Evolutionary conservation across 2,329 filamentous ascomycete genomes (phyloP), one percentile per base, ranked within the genome.

Genomic region (Calonectria leucothoes): DNA sequence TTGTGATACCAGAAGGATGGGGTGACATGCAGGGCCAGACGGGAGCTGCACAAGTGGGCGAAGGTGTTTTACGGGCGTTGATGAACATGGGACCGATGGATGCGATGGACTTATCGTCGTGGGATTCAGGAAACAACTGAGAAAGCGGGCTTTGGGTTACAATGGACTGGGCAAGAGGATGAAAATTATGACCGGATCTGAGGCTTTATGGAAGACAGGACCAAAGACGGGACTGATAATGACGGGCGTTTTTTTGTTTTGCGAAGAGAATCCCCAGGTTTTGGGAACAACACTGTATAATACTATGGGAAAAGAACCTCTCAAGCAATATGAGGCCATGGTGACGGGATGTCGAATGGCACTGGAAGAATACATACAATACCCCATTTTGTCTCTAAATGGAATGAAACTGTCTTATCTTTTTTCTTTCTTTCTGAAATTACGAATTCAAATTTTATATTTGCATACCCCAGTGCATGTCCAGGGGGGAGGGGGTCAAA

Each of bases 1-100:
- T 87, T 69, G 82, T 83, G 15, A 84, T 90, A 69, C 77, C 87
- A 3, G 82, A 81, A 48, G 85, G 84, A 4, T 90, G 90, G 89
- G 78, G 82, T 37, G 82, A 86, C 57, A 78, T 87, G 37, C 77
- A 83, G 49, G 83, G 83, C 25, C 85, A 87, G 66, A 82, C 85
- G 10, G 87, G 86, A 11, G 88, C 91, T 84, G 88, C 89, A 25
- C 89, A 89, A 6, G 87, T 91, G 17, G 87, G 89, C 0, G 90
- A 92, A 63, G 90, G 90, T 0, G 87, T 92, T 52, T 82, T 92
- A 59, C 85, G 89, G 71, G 88, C 89, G 11, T 82, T 92, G 70
- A 90, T 91, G 87, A 89, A 87, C 69, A 88, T 92, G 84, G 88
- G 88, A 10, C 86, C 89, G 0, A 90, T 93, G 87, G 90, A 92